Evolutionary conservation across 2,329 filamentous ascomycete genomes (phyloP).

Genomic region (Botrytis tulipae): DNA sequence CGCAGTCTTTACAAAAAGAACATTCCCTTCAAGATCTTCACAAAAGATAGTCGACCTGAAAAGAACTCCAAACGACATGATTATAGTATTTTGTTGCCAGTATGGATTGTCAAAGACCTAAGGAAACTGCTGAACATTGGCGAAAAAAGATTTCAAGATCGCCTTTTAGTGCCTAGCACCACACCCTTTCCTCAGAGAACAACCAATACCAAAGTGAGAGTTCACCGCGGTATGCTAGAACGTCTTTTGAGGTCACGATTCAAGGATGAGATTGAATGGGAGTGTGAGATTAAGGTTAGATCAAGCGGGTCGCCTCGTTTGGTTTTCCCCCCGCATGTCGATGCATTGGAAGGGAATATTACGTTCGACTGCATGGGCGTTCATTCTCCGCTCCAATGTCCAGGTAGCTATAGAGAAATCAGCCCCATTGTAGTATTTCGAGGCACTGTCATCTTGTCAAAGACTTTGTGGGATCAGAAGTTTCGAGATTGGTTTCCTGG

Average conservation of each 20-base stretch:
- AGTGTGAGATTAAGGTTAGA: constrained; percentile 1
- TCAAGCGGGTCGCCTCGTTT: not conserved
- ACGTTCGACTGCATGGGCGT: constrained; percentile 7
- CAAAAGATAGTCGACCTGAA: not conserved
- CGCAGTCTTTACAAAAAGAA: not conserved
- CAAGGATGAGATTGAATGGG: not conserved
- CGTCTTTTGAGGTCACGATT: not conserved
- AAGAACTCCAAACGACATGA: not conserved
- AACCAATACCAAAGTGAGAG: not conserved
- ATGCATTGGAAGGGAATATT: not conserved
- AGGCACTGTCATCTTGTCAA: not conserved
- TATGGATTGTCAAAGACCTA: not conserved
- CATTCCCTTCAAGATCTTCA: constrained; percentile 7
- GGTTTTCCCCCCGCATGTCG: not conserved
- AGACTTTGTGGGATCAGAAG: not conserved
- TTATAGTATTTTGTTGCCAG: not conserved
- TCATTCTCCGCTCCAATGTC: not conserved
- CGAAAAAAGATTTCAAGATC: not conserved
- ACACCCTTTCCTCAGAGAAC: not conserved
- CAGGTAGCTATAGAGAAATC: not conserved
- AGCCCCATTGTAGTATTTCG: not conserved
- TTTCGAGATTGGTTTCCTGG: not conserved
- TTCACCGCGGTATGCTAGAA: not conserved
- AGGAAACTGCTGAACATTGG: not conserved
- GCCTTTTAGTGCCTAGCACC: not conserved